Evolutionary conservation across 805 yeast genomes (phyloP).

Genomic region (Candida stauntonica): DNA sequence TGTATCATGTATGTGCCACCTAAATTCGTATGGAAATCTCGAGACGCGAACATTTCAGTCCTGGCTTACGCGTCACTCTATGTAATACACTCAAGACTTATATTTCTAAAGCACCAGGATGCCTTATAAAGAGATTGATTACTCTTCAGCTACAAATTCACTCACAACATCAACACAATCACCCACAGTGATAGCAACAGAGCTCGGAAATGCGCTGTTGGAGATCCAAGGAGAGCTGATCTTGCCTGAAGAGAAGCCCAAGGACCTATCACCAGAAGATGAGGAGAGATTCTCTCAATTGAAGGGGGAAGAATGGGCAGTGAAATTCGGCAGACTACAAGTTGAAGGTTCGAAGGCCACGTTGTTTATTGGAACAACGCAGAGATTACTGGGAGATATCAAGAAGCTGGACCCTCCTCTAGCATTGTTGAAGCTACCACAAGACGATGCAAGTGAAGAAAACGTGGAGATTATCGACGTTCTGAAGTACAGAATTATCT

Average conservation of each 20-base stretch:
- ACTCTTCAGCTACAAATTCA: constrained; percentile 8
- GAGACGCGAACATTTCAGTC: not conserved
- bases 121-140: constrained; percentile 16
- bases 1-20: too few relatives aligned
- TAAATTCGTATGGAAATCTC: not conserved
- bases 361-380: constrained; percentile 62
- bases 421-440: constrained; percentile 51
- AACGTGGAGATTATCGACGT: constrained; percentile 54
- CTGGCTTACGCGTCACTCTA: not conserved
- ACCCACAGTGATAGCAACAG: constrained; percentile 37
- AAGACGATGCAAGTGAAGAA: constrained; percentile 21
- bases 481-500: constrained; percentile 53
- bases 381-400: constrained; percentile 59
- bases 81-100: too few relatives aligned
- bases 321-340: constrained; percentile 46
- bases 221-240: constrained; percentile 76
- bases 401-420: constrained; percentile 60
- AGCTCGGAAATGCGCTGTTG: constrained; percentile 53
- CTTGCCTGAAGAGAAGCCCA: constrained; percentile 37
- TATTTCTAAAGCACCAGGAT: too few relatives aligned
- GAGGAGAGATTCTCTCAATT: constrained; percentile 32
- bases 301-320: constrained; percentile 38
- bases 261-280: constrained; percentile 31
- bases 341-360: constrained; percentile 47
- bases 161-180: not conserved